Evolutionary conservation across 2,329 filamentous ascomycete genomes (phyloP).

Genomic region (Pestalotiopsis sp.): DNA sequence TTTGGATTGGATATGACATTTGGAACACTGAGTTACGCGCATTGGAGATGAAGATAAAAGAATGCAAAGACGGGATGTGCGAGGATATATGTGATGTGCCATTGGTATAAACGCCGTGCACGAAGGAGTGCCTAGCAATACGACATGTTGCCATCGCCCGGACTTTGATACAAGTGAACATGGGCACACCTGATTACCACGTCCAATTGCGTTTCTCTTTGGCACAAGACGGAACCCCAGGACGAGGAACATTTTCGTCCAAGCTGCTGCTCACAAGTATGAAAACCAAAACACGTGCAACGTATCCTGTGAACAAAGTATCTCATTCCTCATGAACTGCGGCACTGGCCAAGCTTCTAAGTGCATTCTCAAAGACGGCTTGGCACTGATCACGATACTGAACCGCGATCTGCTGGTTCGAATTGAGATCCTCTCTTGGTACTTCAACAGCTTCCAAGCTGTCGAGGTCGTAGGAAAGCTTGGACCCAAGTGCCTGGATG

Average conservation of each 20-base stretch:
- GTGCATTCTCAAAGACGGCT: conserved; percentile 45
- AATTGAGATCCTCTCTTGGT: conserved; percentile 36
- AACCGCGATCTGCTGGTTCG: conserved; percentile 48
- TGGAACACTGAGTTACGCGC: neutral
- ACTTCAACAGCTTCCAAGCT: conserved; percentile 45
- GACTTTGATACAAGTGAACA: too few species aligned
- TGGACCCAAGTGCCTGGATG: conserved; percentile 34
- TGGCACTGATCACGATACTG: conserved; percentile 51
- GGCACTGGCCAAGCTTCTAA: conserved; percentile 22
- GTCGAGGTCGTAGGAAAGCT: conserved; percentile 41
- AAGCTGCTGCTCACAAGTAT: too few species aligned
- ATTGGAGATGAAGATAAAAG: neutral
- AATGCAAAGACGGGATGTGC: too few species aligned
- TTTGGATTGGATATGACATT: neutral
- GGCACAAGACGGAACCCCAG: too few species aligned
- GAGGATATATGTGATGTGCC: too few species aligned
- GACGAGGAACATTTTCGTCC: too few species aligned
- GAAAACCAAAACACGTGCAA: too few species aligned
- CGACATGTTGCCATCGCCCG: too few species aligned
- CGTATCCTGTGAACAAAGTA: neutral
- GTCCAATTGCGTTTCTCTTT: too few species aligned
- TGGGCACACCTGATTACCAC: too few species aligned
- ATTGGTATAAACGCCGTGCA: too few species aligned
- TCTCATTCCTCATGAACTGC: neutral
- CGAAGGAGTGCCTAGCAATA: too few species aligned